Evolutionary conservation across 768 basidiomycete species (phyloP), one percentile per base, ranked within the genome.

Genomic region (Kwoniella heveanensis): DNA sequence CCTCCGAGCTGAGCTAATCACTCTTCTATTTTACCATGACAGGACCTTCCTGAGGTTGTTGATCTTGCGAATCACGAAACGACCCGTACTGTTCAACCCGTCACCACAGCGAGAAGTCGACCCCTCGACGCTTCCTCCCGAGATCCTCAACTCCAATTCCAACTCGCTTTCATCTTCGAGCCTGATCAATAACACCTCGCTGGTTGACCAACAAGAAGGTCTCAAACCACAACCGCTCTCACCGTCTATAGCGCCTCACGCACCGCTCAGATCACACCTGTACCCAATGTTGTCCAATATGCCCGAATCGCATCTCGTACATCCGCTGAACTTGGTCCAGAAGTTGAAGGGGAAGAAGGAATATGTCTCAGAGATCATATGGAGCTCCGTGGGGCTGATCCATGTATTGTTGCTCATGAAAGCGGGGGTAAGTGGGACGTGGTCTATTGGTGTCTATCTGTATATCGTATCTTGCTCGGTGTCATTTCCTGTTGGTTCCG

Each of bases 31-130:
- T 32, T 32, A n/a, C 30, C 49, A n/a, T 29, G 6, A 1, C 66
- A 96, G 93, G 81, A 89, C 87, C 26, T 69, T 86, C 26, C 84
- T 98, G 44, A 88, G 91, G 17, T 79, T 96, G 13, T 71, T 87
- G 8, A 80, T 98, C 22, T 80, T 98, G 57, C 84, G 84, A 55
- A 83, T 89, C 65, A 94, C 93, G 1, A 85, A 84, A 55, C 83
- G 90, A 68, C 91, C 95, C 12, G 73, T 92, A 24, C 77, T 94
- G 13, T 84, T 85, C 1, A 88, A 88, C 2, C 88, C 90, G 21
- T 86, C 92, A 57, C 92, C 93, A 15, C 90, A 92, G 79, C 87
- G 93, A 55, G 92, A 93, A 69, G 85, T 91, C 66, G 93, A 94
- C 77, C 88, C 90, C 3, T 83, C 88, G 5, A 83, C 84, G 50